Conservation (phyloP, 164 flowering plant genomes). For the Malania oleifera region DNA sequence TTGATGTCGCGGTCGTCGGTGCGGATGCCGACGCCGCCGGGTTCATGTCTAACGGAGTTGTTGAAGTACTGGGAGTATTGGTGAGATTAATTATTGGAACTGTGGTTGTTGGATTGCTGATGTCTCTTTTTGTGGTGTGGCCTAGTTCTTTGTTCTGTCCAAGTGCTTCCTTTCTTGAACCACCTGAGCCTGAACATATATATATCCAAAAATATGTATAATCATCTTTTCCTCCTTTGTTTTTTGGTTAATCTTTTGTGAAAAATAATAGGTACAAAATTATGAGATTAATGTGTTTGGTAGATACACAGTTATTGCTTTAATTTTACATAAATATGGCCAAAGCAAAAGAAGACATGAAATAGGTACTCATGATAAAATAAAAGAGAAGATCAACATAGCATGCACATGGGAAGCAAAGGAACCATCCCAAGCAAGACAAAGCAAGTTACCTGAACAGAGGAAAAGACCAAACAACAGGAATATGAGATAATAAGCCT, state of each 20-base stretch:
- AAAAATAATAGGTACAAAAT: no score
- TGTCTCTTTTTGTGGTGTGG: constrained; percentile 18
- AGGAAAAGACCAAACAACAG: constrained; percentile 20
- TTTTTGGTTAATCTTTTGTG: no score
- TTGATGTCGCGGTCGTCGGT: not conserved
- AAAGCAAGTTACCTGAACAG: constrained; percentile 26
- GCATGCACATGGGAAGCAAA: not conserved
- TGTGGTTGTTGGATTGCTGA: constrained; percentile 34
- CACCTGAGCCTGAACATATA: constrained; percentile 8
- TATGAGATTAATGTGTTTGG: no score
- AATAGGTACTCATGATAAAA: not conserved
- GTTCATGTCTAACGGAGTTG: no score
- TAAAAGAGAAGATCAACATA: not conserved
- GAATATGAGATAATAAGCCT: not conserved
- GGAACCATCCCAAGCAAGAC: constrained; percentile 4
- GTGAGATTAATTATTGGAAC: constrained; percentile 19
- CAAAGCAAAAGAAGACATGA: not conserved
- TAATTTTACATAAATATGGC: not conserved
- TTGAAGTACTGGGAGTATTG: constrained; percentile 20
- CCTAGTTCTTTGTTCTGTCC: not conserved
- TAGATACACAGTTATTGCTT: no score
- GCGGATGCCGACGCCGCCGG: no score
- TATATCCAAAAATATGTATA: not conserved
- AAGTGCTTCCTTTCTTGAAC: not conserved
- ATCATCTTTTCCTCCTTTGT: not conserved